Evolutionary conservation across 2,329 filamentous ascomycete genomes (phyloP).

Genomic region (Phyllosticta paracitricarpa): DNA sequence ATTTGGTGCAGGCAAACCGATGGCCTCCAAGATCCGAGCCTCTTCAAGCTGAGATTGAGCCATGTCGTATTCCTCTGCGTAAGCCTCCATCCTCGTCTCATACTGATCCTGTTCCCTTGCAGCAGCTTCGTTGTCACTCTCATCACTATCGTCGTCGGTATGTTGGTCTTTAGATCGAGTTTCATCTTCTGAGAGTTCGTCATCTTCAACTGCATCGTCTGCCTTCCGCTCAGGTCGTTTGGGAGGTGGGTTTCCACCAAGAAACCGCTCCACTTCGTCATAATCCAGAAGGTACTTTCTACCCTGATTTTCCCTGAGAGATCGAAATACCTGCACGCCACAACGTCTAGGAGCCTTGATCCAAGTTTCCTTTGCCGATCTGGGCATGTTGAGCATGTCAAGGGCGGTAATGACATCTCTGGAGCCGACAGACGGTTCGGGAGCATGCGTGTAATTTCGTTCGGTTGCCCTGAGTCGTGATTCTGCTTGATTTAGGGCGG

Average conservation of each 20-base stretch:
- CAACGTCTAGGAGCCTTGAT: slow-evolving; percentile 41
- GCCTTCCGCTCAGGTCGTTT: not conserved
- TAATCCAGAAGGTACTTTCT: slow-evolving; percentile 20
- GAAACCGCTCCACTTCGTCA: slow-evolving; percentile 33
- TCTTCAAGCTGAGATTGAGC: slow-evolving; percentile 37
- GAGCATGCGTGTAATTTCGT: slow-evolving; percentile 16
- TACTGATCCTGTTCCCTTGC: not conserved
- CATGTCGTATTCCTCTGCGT: slow-evolving; percentile 40
- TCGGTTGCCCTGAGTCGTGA: slow-evolving; percentile 51
- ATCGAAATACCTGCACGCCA: slow-evolving; percentile 36
- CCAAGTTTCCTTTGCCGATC: slow-evolving; percentile 42
- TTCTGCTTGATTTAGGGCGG: slow-evolving; percentile 59
- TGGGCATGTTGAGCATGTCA: slow-evolving; percentile 42
- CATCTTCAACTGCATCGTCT: not conserved
- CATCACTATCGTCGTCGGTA: not conserved
- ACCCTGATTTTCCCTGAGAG: slow-evolving; percentile 11
- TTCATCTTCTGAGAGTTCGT: not conserved
- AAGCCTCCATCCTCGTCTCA: slow-evolving; percentile 13
- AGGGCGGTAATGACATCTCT: slow-evolving; percentile 47
- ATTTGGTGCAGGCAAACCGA: slow-evolving; percentile 21
- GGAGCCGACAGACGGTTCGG: slow-evolving; percentile 26
- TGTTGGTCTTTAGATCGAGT: not conserved
- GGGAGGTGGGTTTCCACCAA: slow-evolving; percentile 13
- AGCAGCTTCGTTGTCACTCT: not conserved
- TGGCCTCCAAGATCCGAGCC: slow-evolving; percentile 31